Evolutionary conservation across 2,329 filamentous ascomycete species (phyloP), one percentile per base, ranked within the genome.

Genomic region (Xylariaceae sp.): DNA sequence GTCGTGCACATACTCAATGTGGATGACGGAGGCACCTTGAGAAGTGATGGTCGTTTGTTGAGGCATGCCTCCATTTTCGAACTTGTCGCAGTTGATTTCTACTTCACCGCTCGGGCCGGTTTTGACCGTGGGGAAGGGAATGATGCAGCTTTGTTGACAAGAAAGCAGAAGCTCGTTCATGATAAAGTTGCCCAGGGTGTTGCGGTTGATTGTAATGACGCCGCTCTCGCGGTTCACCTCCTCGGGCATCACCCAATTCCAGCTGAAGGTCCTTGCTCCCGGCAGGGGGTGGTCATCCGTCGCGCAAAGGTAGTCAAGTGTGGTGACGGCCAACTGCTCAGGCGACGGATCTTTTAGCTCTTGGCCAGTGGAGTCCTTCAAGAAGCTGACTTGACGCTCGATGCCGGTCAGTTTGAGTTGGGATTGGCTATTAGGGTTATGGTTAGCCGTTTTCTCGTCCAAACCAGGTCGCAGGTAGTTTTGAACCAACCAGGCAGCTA

Each of bases 201-300:
- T 45, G n/a, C 48, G 48, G 16, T 50, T 50, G 42, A 50, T 36
- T n/a, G 48, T 11, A 2, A 46, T 46, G 9, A 46, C 48, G 2
- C 48, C 48, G 17, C 42, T 41, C 5, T 33, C 3, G 7, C 42
- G 13, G 28, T 42, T 19, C n/a, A 46, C 28, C 3, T 46, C 42
- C 3, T 28, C 38, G n/a, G 40, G 47, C 19, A 39, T 7, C 6
- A 50, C 14, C 48, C 48, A 50, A 22, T 50, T 50, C 48, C 48
- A 50, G 13, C 13, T 46, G 22, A 50, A 50, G 31, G 31, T 43
- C 17, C 19, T 18, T n/a, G 47, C 18, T 14, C 40, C 40, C 13
- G 48, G 48, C 12, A 41, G 42, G 14, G n/a, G 11, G 17, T 46
- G 17, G 12, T 42, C 4, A n/a, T 50, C 36, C 3, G 42, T 43